phyloP scores from a whole-genome alignment of 345 rosid species.

The Bruguiera gymnorhiza region DNA sequence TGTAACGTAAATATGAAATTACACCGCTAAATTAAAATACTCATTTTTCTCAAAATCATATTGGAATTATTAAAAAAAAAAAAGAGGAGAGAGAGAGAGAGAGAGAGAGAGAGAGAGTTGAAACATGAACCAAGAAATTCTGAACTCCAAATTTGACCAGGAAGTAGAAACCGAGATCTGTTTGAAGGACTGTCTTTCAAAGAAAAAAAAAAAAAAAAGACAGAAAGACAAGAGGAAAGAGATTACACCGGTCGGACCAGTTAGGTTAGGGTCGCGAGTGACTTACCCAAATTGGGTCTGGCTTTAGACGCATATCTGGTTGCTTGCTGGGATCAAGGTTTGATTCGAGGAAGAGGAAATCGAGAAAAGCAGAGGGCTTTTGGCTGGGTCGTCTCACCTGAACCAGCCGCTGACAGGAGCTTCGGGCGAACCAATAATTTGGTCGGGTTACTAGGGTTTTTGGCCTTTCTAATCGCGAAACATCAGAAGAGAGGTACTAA shows the following conservation, averaged over 20 bases:
- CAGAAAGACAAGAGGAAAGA: not conserved
- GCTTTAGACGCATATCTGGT: constrained; percentile 10
- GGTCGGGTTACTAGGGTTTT: constrained; percentile 15
- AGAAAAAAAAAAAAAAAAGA: not conserved
- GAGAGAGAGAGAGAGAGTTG: too few relatives aligned
- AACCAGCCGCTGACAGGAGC: not conserved
- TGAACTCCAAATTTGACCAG: too few relatives aligned
- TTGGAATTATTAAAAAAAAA: too few relatives aligned
- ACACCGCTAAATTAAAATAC: too few relatives aligned
- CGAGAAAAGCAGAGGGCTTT: not conserved
- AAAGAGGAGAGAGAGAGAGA: too few relatives aligned
- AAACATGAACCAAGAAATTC: too few relatives aligned
- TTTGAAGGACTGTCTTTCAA: not conserved
- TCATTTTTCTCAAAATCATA: too few relatives aligned
- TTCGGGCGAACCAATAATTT: constrained; percentile 10
- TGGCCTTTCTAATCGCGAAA: not conserved
- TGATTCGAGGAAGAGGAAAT: not conserved
- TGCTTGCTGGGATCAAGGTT: not conserved
- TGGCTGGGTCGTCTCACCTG: not conserved
- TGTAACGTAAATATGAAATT: too few relatives aligned
- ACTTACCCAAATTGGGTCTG: constrained; percentile 6
- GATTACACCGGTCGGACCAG: constrained; percentile 11
- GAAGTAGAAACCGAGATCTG: not conserved
- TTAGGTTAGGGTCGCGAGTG: constrained; percentile 8
- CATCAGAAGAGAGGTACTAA: not conserved